Base-by-base conservation (phyloP, 495 filamentous ascomycete species). In the Aspergillus diversus region DNA sequence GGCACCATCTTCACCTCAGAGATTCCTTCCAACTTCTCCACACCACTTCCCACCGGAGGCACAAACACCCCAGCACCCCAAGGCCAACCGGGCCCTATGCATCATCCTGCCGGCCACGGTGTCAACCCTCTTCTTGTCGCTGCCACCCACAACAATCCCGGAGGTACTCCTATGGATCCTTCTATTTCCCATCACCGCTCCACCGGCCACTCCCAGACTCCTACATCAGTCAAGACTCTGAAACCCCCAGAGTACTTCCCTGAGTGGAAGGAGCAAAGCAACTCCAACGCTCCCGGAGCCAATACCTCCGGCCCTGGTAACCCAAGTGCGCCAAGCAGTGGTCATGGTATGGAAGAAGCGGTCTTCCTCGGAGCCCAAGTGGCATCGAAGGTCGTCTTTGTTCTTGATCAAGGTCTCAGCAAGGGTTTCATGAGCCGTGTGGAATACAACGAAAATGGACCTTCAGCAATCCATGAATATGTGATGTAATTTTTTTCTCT, bases 1-100 rank as follows among this genome's bases (percentile, higher is more conserved):
- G 92, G 90, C 27, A 97, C 93, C 39, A 98, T 98, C 69, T 99
- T 99, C 82, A 96, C 92, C 39, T 96, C 91, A 50, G 95, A 99
- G 75, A 86, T 99, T 37, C 93, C 93, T 17, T 95, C 91, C 1
- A 92, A 93, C 74, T 84, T 96, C 71, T 90, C 90, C 49, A 98
- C 95, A 0, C 95, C 95, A 11, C 82, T 87, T 42, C 93, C 91
- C 6, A 99, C 95, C 0, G 95, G 95, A 17, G 95, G 95, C 16
- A 89, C 94, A 17, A 94, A 93, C 72, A 99, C 95, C 0, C 95
- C 95, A 0, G 89, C 87, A 7, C 88, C 86, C 55, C 80, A 85
- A 21, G 85, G 86, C 43, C 72, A 75, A 52, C 74, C 80, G 7
- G 75, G 77, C 2, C 75, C 73, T 12, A 71, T 77, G 61, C 73